Base-by-base conservation (phyloP, 768 basidiomycete species). In the Hygrocybe coccinea region DNA sequence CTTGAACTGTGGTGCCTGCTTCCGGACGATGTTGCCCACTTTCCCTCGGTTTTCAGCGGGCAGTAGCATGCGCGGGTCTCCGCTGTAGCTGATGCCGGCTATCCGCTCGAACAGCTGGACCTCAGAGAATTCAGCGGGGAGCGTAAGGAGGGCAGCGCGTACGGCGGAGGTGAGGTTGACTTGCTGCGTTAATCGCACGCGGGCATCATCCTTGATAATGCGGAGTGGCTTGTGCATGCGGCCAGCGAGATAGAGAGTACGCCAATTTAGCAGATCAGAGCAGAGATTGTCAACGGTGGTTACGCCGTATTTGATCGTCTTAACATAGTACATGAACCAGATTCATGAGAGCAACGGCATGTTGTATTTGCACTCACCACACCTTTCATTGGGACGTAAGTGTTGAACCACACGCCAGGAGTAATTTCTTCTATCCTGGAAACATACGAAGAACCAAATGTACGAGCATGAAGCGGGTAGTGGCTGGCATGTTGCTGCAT, bases 281-380 rank as follows among this genome's bases (percentile, higher is more conserved):
- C 90, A 93, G 25, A 99, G 80, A 57, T 85, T 86, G 64, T 95
- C 91, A 8, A 95, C 81, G 0, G 92, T 92, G 34, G 95, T 95
- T 24, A 97, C 85, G 12, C 97, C 97, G 67, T 99, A 99, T 74
- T 99, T 99, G 73, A 98, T 91, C 51, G 77, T 87, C 91, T 97
- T 19, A 24, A 11, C 24, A 50, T 19, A 53, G 19, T 22, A 17
- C 17, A 50, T 19, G 14, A 19, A 21, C 11, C 22, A 50, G 5
- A 38, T 14, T 8, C 21, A 21, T 10, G 25, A 29, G 15, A 29
- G 5, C n/a, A 46, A 12, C 21, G 15, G 11, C 21, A 52, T 43
- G 22, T 43, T 33, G n/a, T n/a, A 29, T 29, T 29, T 12, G 11
- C 24, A 81, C 91, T 70, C 69, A 97, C 92, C 63, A 88, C 86